These are phyloP conservation scores for Eucalyptus cladocalyx DNA, from an alignment of 345 rosid species.

Conservation along the genomic window DNA sequence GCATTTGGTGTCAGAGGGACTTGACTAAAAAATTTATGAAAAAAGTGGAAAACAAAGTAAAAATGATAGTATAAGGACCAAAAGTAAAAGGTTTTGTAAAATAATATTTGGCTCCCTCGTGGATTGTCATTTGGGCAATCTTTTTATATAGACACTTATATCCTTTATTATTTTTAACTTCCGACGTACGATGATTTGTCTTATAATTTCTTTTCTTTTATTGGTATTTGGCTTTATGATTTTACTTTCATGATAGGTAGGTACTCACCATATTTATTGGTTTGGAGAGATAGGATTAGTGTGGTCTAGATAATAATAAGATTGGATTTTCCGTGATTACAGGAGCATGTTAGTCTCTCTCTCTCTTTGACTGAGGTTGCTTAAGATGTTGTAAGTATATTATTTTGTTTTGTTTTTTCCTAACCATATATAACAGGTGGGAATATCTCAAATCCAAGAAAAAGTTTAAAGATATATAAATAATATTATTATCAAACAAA, in stretches of 20 bases:
- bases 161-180: background rate
- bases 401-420: too few species aligned
- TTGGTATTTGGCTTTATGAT: background rate
- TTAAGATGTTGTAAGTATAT: too few species aligned
- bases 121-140: background rate
- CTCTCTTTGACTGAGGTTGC: too few species aligned
- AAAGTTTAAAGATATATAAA: too few species aligned
- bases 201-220: background rate
- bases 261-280: too few species aligned
- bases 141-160: background rate
- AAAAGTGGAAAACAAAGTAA: too few species aligned
- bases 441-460: fast-evolving
- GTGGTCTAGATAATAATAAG: too few species aligned
- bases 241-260: background rate
- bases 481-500: too few species aligned
- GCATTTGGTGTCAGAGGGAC: too few species aligned
- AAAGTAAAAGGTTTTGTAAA: background rate
- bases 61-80: background rate
- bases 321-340: too few species aligned
- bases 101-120: background rate
- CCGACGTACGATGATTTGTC: background rate
- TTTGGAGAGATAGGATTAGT: too few species aligned
- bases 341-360: too few species aligned
- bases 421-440: fast-evolving
- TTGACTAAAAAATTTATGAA: fast-evolving